phyloP scores from a whole-genome alignment of 2,329 filamentous ascomycete species.

The Torrubiella hemipterigena region DNA sequence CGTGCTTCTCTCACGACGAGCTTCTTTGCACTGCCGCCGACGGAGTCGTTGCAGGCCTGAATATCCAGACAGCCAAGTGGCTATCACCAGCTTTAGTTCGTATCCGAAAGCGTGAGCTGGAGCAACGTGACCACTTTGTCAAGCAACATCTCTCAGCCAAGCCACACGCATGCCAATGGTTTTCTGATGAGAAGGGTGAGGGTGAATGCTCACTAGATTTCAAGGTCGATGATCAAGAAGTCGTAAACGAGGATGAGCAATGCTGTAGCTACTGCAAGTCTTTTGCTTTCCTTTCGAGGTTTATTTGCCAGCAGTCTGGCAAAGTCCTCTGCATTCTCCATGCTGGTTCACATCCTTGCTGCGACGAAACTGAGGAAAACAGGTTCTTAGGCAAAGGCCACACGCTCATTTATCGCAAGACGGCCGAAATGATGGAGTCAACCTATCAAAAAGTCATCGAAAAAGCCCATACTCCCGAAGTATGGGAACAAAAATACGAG shows the following conservation, averaged over 20 bases:
- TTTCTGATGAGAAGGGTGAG: slow-evolving; percentile 31
- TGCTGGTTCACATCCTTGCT: slow-evolving; percentile 71
- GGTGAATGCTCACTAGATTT: slow-evolving; percentile 48
- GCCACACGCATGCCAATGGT: slow-evolving; percentile 37
- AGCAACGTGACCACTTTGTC: slow-evolving; percentile 57
- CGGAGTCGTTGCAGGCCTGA: slow-evolving; percentile 53
- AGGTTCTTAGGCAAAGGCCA: slow-evolving; percentile 62
- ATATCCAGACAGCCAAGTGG: slow-evolving; percentile 91
- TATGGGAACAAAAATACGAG: slow-evolving; percentile 84
- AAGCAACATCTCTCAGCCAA: slow-evolving; percentile 46
- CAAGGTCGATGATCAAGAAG: slow-evolving; percentile 57
- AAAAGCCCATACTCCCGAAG: slow-evolving; percentile 73
- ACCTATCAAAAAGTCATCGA: slow-evolving; percentile 69
- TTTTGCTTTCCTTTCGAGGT: slow-evolving; percentile 83
- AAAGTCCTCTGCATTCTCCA: slow-evolving; percentile 77
- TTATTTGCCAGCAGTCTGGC: slow-evolving; percentile 69
- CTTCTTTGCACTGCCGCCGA: slow-evolving; percentile 82
- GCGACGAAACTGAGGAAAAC: slow-evolving; percentile 52
- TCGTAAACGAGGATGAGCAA: slow-evolving; percentile 85
- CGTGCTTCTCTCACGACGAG: slow-evolving; percentile 96
- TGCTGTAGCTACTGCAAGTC: slow-evolving; percentile 90
- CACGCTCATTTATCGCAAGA: slow-evolving; percentile 63
- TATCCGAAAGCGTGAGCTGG: slow-evolving; percentile 61
- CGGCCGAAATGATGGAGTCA: slow-evolving; percentile 54
- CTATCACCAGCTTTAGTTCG: slow-evolving; percentile 75